Conservation (phyloP, 257 asterid genomes). For the Capsicum chinense region DNA sequence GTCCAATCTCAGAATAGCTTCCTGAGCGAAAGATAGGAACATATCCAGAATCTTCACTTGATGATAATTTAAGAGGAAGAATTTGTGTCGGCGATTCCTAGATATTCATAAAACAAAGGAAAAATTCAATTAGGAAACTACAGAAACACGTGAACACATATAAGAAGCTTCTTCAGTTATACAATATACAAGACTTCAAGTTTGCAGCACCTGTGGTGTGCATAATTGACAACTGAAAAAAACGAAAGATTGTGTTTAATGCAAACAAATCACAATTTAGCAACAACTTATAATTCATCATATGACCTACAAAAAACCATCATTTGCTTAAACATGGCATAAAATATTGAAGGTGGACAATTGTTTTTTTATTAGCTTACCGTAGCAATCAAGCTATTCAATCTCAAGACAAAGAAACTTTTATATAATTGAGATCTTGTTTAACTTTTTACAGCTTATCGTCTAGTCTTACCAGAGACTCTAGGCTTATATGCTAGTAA, state of each 20-base stretch:
- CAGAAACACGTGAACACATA: not conserved
- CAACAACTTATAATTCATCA: not conserved
- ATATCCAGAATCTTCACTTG: conserved; percentile 58
- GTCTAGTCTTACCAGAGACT: conserved; percentile 3
- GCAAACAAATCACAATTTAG: not conserved
- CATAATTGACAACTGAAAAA: not conserved
- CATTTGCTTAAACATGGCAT: not conserved
- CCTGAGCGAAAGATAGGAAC: conserved; percentile 58
- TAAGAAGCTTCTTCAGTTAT: not conserved
- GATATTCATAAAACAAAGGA: conserved; percentile 24
- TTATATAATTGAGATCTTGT: conserved; percentile 2
- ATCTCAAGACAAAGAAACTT: not conserved
- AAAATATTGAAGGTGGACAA: not conserved
- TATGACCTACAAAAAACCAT: not conserved
- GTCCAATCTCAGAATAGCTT: conserved; percentile 67
- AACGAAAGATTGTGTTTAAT: not conserved
- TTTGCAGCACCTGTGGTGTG: not conserved
- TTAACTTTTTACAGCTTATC: not conserved
- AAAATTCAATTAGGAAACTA: conserved; percentile 11
- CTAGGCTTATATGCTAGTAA: not conserved
- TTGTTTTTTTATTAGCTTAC: not conserved
- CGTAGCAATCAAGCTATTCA: conserved; percentile 11
- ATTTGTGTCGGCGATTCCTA: conserved; percentile 51
- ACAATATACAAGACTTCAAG: not conserved
- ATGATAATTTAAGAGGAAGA: conserved; percentile 45